A percentile compares a stretch with the other conserved stretches of the same genome.
phyloP scores from a whole-genome alignment of 192 early-diverging fungal species.

The Umbelopsis ramanniana region DNA sequence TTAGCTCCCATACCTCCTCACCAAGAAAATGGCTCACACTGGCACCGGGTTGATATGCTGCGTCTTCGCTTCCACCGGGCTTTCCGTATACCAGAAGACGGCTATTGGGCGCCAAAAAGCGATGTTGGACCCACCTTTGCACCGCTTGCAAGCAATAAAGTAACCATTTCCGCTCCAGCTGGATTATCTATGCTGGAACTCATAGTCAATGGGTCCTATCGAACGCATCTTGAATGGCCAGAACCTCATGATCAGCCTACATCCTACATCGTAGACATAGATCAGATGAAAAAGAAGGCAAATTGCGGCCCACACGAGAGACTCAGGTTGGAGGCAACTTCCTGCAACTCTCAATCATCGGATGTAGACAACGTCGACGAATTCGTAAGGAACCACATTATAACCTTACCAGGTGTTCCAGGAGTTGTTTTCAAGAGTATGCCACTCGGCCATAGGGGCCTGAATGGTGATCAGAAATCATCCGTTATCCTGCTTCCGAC shows the following conservation, averaged over 20 bases:
- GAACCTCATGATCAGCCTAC: slow-evolving; percentile 32
- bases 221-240: slow-evolving; percentile 58
- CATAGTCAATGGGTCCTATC: slow-evolving; percentile 51
- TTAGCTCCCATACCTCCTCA: slow-evolving; percentile 49
- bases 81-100: slow-evolving; percentile 59
- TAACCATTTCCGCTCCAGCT: slow-evolving; percentile 40
- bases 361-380: not conserved
- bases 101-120: slow-evolving; percentile 7
- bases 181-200: slow-evolving; percentile 66
- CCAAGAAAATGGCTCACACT: slow-evolving; percentile 66
- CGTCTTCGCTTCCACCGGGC: slow-evolving; percentile 62
- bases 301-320: not conserved
- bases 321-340: slow-evolving; percentile 16
- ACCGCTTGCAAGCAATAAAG: slow-evolving; percentile 41
- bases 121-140: slow-evolving; percentile 23
- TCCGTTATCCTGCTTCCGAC: slow-evolving; percentile 25
- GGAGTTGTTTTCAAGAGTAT: slow-evolving; percentile 24
- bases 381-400: slow-evolving; percentile 8
- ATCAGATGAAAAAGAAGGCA: slow-evolving; percentile 1
- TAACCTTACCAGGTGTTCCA: slow-evolving; percentile 22
- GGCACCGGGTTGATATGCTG: slow-evolving; percentile 65
- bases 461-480: not conserved
- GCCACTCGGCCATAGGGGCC: slow-evolving; percentile 12
- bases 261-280: not conserved
- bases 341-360: slow-evolving; percentile 8